Percentiles rank a stretch among this genome's conserved stretches.
Evolutionary conservation across 2,329 filamentous ascomycete genomes (phyloP).

Genomic region (Colletotrichum chrysophilum): DNA sequence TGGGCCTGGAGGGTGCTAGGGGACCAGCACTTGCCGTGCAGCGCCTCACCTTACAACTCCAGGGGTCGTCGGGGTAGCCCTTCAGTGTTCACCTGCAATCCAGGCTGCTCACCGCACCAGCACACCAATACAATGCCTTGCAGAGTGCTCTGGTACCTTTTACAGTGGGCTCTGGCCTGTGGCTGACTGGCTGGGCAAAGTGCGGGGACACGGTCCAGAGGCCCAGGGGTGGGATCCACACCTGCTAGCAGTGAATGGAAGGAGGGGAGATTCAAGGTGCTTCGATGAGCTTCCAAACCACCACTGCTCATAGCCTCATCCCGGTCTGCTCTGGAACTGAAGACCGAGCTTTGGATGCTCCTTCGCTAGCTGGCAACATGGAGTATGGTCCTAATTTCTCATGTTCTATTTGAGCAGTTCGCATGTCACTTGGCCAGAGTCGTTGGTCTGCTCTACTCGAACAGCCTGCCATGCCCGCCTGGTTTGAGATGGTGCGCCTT

Average conservation of each 20-base stretch:
- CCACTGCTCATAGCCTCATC: not conserved
- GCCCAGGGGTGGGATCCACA: conserved; percentile 12
- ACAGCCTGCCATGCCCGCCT: not conserved
- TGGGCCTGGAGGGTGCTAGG: not conserved
- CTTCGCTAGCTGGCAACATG: not conserved
- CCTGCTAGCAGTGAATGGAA: conserved; percentile 4
- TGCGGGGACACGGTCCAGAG: conserved; percentile 4
- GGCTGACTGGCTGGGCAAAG: conserved; percentile 15
- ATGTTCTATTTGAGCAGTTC: not conserved
- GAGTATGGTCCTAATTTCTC: not conserved
- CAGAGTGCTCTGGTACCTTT: conserved; percentile 1
- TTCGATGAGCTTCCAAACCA: conserved; percentile 20
- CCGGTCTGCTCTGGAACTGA: not conserved
- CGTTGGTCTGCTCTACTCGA: not conserved
- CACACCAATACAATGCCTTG: not conserved
- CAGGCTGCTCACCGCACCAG: not conserved
- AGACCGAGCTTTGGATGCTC: not conserved
- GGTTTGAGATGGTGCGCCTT: not conserved
- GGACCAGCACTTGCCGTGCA: conserved; percentile 3
- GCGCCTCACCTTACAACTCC: not conserved
- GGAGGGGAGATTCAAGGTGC: conserved; percentile 11
- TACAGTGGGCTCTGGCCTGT: conserved; percentile 6
- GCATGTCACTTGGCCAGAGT: not conserved
- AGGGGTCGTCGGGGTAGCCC: conserved; percentile 3
- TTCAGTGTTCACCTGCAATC: not conserved